Evolutionary conservation across 331 rosid genomes (phyloP), one percentile per base, ranked within the genome.

Genomic region (Dryas integrifolia): DNA sequence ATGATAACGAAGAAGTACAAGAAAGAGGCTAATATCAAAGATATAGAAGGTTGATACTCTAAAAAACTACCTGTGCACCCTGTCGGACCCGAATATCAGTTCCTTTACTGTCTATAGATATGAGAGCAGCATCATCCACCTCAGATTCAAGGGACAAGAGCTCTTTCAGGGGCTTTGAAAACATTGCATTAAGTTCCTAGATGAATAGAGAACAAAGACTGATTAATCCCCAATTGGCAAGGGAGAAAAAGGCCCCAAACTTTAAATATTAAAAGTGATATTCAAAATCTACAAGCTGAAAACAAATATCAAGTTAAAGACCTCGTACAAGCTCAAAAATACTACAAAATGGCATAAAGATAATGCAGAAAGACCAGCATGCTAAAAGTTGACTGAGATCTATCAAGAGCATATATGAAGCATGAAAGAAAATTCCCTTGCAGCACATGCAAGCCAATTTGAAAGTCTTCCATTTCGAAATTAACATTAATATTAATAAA

Each of bases 51-150:
- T 35, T 39, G 14, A 50, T 24, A 60, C 15, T 4, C 48, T 24
- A 35, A 65, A 66, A 41, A 7, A 14, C 66, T 75, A 92, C 99
- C 97, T 95, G 96, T 53, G 97, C 99, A 44, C 99, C 99, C 81
- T 95, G 96, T 50, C 97, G 97, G 50, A 95, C 99, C 84, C 99
- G 88, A 45, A 95, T 83, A 77, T 95, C 99, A 5, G 85, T 89
- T 68, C 99, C 99, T 73, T 88, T 95, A 83, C 99, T 95, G 85
- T 95, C 99, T 70, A 95, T 91, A 38, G 99, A 95, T 86, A 95
- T 95, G 73, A 95, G 89, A 56, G 99, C 97, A 0, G 96, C 99
- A 73, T 95, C 99, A 72, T 95, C 99, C 65, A 95, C 87, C 87
- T 95, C 97, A 6, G 77, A 57, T 88, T 92, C 99, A 16, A 77